Percentiles rank a stretch among this genome's conserved stretches.
These are phyloP conservation scores for Bruguiera sexangula DNA, from an alignment of 345 rosid genomes.

Conservation along the genomic window DNA sequence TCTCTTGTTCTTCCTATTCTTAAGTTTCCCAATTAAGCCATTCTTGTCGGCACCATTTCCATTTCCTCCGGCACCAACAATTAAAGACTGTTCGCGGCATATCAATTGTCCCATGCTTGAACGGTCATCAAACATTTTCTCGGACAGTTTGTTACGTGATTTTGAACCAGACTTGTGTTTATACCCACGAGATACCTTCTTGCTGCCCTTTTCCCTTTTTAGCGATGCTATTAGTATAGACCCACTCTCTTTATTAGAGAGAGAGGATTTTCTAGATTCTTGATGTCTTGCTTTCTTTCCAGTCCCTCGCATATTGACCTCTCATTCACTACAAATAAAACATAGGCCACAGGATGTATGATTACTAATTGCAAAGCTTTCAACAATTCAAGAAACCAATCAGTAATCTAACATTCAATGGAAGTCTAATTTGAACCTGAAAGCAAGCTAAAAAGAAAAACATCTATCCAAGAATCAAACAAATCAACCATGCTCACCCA, in stretches of 20 bases:
- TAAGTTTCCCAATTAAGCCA: conserved; percentile 33
- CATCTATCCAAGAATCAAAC: neutral
- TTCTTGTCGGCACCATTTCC: conserved; percentile 25
- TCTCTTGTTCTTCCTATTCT: conserved; percentile 51
- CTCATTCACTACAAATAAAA: conserved; percentile 15
- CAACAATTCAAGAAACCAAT: no score
- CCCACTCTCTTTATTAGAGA: conserved; percentile 31
- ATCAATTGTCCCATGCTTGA: conserved; percentile 21
- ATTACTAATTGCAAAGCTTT: neutral
- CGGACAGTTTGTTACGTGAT: conserved; percentile 27
- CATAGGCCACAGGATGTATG: neutral
- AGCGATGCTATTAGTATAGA: conserved; percentile 48
- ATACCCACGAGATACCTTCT: conserved; percentile 23
- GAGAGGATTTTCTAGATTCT: conserved; percentile 29
- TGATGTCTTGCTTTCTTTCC: conserved; percentile 26
- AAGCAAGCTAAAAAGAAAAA: neutral
- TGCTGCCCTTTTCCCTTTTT: conserved; percentile 30
- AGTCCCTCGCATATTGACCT: conserved; percentile 38
- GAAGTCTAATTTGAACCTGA: neutral
- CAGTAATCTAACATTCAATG: neutral
- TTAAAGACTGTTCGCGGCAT: conserved; percentile 7
- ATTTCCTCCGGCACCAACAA: conserved; percentile 22
- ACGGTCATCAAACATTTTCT: conserved; percentile 22
- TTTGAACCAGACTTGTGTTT: conserved; percentile 27
- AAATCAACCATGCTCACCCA: conserved; percentile 5